phyloP scores from a whole-genome alignment of 169 alveolate species.

The Theileria parva region DNA sequence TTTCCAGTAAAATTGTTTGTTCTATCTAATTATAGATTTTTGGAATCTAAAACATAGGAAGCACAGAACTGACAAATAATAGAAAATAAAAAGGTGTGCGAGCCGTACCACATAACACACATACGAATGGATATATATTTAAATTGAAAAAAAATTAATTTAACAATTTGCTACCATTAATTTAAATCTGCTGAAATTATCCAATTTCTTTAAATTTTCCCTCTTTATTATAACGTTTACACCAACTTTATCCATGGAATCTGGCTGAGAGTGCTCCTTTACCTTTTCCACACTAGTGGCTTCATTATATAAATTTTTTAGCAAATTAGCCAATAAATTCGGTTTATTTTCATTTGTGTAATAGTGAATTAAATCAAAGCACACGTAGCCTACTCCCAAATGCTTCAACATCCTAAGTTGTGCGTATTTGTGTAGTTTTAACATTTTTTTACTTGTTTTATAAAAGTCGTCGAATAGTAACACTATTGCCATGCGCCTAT shows the following conservation, averaged over 20 bases:
- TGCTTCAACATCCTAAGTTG: conserved; percentile 37
- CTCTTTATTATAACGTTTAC: background rate
- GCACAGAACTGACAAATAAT: background rate
- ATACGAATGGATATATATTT: background rate
- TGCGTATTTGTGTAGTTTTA: conserved; percentile 29
- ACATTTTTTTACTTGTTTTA: conserved; percentile 42
- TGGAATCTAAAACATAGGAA: background rate
- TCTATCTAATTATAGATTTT: background rate
- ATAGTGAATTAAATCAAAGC: conserved; percentile 37
- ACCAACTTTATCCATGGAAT: background rate
- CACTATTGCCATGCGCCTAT: conserved; percentile 21
- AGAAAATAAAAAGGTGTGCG: background rate
- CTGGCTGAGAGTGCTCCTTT: background rate
- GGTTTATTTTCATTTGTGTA: conserved; percentile 18
- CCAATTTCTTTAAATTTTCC: conserved; percentile 5
- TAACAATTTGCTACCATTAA: conserved; percentile 30
- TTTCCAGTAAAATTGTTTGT: background rate
- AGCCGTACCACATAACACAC: background rate
- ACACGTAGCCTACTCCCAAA: conserved; percentile 27
- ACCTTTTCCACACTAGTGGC: background rate
- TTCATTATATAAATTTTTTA: conserved; percentile 26
- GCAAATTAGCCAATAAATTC: conserved; percentile 39
- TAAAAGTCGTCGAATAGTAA: conserved; percentile 54
- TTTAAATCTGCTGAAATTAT: conserved; percentile 49
- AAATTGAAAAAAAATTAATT: background rate